phyloP scores from a whole-genome alignment of 1,139 yeast genomes.

The Blastobotrys malaysiensis region DNA sequence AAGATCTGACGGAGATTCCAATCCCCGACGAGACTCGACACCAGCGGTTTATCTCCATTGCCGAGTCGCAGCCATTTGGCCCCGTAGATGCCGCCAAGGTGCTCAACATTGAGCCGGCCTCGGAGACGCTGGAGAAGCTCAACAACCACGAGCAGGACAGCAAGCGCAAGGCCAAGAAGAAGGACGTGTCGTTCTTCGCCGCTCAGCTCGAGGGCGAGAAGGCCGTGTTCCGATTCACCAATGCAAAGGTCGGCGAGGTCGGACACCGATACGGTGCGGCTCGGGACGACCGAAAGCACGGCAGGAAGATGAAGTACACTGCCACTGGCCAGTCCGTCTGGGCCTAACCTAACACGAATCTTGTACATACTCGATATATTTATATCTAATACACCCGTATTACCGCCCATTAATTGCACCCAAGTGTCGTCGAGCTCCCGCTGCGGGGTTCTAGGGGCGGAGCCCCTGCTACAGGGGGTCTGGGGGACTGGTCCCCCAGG shows the following conservation, averaged over 20 bases:
- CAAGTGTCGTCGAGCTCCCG: neutral
- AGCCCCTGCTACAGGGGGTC: too few species aligned
- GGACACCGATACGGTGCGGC: conserved; percentile 92
- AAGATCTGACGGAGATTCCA: conserved; percentile 75
- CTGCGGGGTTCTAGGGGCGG: too few species aligned
- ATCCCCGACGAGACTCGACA: conserved; percentile 78
- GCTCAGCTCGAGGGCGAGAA: conserved; percentile 39
- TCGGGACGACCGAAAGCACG: conserved; percentile 81
- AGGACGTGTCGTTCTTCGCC: conserved; percentile 28
- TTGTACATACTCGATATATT: neutral
- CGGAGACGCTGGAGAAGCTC: conserved; percentile 61
- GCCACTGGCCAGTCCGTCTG: conserved; percentile 46
- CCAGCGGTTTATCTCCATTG: conserved; percentile 81
- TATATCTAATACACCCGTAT: neutral
- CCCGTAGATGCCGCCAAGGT: conserved; percentile 93
- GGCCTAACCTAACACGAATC: neutral
- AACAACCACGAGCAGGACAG: conserved; percentile 40
- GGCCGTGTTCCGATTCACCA: conserved; percentile 64
- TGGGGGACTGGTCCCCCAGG: too few species aligned
- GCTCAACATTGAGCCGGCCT: conserved; percentile 80
- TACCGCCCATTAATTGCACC: neutral
- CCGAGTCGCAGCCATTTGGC: conserved; percentile 96
- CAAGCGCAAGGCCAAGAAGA: conserved; percentile 18
- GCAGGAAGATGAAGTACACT: conserved; percentile 73
- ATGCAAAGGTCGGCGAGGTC: conserved; percentile 73